phyloP scores from a whole-genome alignment of 148 eudicot genomes.

The Beta vulgaris region DNA sequence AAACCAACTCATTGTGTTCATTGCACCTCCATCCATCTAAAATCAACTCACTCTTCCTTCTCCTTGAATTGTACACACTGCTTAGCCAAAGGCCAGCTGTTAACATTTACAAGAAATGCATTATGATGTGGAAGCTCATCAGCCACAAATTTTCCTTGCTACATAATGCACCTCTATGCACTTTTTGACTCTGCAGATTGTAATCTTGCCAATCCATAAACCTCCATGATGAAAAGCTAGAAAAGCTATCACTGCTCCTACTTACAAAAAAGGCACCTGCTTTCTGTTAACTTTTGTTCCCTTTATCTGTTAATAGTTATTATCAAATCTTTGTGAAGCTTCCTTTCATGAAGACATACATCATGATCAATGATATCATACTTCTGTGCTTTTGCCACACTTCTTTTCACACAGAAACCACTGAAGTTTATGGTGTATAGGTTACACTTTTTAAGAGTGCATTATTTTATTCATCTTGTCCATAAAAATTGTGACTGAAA shows the following conservation, averaged over 20 bases:
- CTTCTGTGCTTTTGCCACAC: background rate
- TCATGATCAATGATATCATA: background rate
- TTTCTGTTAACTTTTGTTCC: background rate
- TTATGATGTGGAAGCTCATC: background rate
- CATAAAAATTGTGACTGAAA: background rate
- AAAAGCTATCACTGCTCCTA: background rate
- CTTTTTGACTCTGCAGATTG: background rate
- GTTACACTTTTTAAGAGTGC: background rate
- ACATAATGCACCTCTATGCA: background rate
- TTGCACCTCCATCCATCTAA: background rate
- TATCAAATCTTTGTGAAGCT: background rate
- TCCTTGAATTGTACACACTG: too few relatives aligned
- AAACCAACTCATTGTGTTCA: background rate
- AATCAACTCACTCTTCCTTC: background rate
- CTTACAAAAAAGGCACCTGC: background rate
- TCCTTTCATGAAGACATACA: background rate
- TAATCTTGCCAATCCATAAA: background rate
- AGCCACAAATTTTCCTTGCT: background rate
- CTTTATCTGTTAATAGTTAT: background rate
- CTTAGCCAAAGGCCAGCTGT: slow-evolving; percentile 3
- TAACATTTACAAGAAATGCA: background rate
- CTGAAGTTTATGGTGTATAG: background rate
- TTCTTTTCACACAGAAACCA: background rate
- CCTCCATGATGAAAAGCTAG: background rate
- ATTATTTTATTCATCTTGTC: background rate